Percentiles rank a stretch among this genome's conserved stretches.
phyloP scores from a whole-genome alignment of 805 yeast genomes.

The Candida pseudofarinosa region DNA sequence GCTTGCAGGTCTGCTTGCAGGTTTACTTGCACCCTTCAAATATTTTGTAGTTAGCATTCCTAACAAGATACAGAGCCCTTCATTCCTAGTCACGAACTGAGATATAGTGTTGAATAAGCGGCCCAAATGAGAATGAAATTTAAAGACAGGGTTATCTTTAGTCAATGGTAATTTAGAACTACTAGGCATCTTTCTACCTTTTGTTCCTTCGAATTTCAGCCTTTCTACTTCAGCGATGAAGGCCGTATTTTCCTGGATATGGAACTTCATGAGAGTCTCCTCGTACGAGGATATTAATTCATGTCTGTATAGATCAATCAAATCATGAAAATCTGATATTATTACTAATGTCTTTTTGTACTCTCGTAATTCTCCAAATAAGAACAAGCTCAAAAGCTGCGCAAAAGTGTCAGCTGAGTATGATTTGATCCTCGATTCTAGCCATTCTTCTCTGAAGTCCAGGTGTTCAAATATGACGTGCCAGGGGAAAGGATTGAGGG shows the following conservation, averaged over 20 bases:
- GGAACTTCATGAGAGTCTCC: slow-evolving; percentile 28
- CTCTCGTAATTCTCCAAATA: slow-evolving; percentile 8
- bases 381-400: slow-evolving; percentile 18
- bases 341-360: slow-evolving; percentile 17
- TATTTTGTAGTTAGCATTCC: slow-evolving; percentile 31
- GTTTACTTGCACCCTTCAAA: slow-evolving; percentile 7
- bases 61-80: slow-evolving; percentile 23
- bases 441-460: slow-evolving; percentile 18
- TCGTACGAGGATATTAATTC: slow-evolving; percentile 32
- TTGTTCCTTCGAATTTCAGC: slow-evolving; percentile 10
- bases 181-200: slow-evolving; percentile 11
- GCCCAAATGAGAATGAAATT: slow-evolving; percentile 28
- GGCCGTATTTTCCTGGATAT: slow-evolving; percentile 21
- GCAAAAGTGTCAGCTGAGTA: slow-evolving; percentile 25
- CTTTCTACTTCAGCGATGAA: slow-evolving; percentile 18
- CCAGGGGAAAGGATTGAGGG: slow-evolving; percentile 28
- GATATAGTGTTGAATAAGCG: slow-evolving; percentile 23
- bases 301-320: slow-evolving; percentile 30
- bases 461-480: slow-evolving; percentile 17
- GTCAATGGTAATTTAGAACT: slow-evolving; percentile 20
- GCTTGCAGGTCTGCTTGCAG: slow-evolving; percentile 2
- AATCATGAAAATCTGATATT: slow-evolving; percentile 31
- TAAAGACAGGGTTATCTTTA: slow-evolving; percentile 25
- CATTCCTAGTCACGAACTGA: slow-evolving; percentile 16
- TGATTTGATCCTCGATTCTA: slow-evolving; percentile 7